Evolutionary conservation across 352 stramenopile genomes (phyloP).

Genomic region (Peronospora tabacina): DNA sequence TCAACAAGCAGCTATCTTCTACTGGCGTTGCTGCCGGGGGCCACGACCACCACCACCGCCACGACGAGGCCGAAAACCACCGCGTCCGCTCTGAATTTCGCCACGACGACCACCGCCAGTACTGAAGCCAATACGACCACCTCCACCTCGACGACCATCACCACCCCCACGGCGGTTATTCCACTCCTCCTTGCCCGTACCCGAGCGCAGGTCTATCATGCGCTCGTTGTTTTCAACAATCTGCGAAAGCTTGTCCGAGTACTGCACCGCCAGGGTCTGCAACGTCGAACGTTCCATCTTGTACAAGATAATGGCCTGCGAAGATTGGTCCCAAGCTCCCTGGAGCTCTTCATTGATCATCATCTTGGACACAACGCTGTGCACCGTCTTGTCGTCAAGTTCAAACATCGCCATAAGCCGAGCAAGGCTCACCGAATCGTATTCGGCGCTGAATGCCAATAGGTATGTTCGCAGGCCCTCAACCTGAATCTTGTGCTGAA

Average conservation of each 20-base stretch:
- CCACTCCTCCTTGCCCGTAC: constrained; percentile 61
- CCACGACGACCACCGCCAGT: constrained; percentile 32
- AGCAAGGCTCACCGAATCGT: constrained; percentile 92
- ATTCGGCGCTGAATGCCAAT: constrained; percentile 93
- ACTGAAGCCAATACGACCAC: constrained; percentile 32
- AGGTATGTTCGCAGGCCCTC: constrained; percentile 95
- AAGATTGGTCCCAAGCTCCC: constrained; percentile 96
- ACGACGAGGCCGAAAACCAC: constrained; percentile 37
- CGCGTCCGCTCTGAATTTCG: constrained; percentile 45
- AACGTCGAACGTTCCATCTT: constrained; percentile 91
- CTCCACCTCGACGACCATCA: constrained; percentile 33
- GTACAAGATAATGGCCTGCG: constrained; percentile 94
- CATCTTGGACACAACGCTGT: constrained; percentile 98
- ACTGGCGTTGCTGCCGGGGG: constrained; percentile 36
- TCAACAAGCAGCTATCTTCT: constrained; percentile 25
- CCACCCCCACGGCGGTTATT: constrained; percentile 40
- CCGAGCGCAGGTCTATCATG: constrained; percentile 79
- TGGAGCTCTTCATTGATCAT: constrained; percentile 98
- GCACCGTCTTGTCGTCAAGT: constrained; percentile 92
- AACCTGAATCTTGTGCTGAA: constrained; percentile 92
- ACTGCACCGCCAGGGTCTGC: constrained; percentile 93
- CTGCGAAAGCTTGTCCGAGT: constrained; percentile 89
- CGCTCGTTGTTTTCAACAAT: constrained; percentile 89
- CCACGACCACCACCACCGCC: constrained; percentile 33
- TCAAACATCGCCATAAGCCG: constrained; percentile 97